Conservation (phyloP, 1,139 yeast genomes). For the Pichia sp. region DNA sequence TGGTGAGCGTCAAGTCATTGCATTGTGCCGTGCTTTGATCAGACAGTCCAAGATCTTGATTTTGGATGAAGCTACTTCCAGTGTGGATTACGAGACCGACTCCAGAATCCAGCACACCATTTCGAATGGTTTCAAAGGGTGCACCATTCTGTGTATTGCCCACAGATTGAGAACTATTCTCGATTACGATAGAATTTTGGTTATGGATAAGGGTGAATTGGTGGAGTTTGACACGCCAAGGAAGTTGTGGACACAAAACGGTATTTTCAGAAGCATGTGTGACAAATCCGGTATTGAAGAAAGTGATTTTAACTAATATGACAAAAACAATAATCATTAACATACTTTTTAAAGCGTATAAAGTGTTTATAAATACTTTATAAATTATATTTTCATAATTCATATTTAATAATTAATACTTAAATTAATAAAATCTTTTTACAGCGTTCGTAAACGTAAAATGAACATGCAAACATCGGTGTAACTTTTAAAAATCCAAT, state of each 20-base stretch:
- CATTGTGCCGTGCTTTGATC: slow-evolving; percentile 47
- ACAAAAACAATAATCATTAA: too few species aligned
- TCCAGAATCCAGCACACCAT: slow-evolving; percentile 43
- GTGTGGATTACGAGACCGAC: slow-evolving; percentile 51
- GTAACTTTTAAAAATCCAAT: slow-evolving; percentile 92
- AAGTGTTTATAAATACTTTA: too few species aligned
- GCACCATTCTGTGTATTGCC: slow-evolving; percentile 50
- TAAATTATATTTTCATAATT: too few species aligned
- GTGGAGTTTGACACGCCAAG: slow-evolving; percentile 42
- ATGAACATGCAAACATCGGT: slow-evolving; percentile 97
- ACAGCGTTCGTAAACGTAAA: slow-evolving; percentile 85
- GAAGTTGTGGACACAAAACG: slow-evolving; percentile 28
- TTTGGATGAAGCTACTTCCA: slow-evolving; percentile 50
- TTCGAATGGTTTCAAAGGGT: slow-evolving; percentile 34
- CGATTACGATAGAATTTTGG: slow-evolving; percentile 43
- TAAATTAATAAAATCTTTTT: slow-evolving; percentile 33
- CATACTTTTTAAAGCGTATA: too few species aligned
- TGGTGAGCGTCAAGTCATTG: slow-evolving; percentile 47
- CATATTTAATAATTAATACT: too few species aligned
- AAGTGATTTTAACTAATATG: too few species aligned
- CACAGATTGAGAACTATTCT: slow-evolving; percentile 47
- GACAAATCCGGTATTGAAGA: slow-evolving; percentile 25
- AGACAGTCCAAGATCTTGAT: slow-evolving; percentile 42
- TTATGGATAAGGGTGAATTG: slow-evolving; percentile 44
- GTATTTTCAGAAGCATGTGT: slow-evolving; percentile 32